phyloP scores from a whole-genome alignment of 1,139 yeast species.

The Geotrichum restrictum region DNA sequence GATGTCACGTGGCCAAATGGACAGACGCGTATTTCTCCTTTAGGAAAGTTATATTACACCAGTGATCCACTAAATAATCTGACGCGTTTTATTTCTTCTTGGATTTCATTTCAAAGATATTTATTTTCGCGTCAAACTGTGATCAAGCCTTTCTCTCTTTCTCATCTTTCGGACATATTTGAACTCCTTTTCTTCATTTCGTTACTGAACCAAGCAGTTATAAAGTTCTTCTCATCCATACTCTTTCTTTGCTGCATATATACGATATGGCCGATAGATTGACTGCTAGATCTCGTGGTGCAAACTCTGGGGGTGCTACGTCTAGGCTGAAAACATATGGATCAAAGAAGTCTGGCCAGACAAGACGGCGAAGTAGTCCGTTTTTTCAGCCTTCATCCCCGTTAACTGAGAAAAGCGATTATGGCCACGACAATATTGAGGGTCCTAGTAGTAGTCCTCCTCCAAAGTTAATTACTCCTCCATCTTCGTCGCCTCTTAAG shows the following conservation, averaged over 20 bases:
- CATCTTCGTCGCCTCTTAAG: background rate
- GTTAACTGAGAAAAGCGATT: background rate
- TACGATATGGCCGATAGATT: background rate
- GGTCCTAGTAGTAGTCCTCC: background rate
- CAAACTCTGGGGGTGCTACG: background rate
- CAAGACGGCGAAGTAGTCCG: slow-evolving; percentile 7
- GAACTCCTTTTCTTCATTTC: too few species aligned
- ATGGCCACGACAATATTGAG: background rate
- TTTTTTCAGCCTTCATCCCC: slow-evolving; percentile 10
- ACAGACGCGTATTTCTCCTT: too few species aligned
- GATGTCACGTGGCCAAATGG: too few species aligned
- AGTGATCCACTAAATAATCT: too few species aligned
- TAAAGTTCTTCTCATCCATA: too few species aligned
- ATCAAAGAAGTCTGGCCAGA: slow-evolving; percentile 7
- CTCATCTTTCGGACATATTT: too few species aligned
- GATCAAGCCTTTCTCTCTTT: too few species aligned
- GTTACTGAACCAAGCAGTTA: too few species aligned
- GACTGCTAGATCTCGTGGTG: background rate
- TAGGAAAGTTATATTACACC: too few species aligned
- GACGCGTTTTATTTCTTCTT: too few species aligned
- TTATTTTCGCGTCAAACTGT: too few species aligned
- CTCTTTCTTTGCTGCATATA: background rate
- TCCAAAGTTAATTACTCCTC: background rate
- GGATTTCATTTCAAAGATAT: too few species aligned
- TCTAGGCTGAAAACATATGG: slow-evolving; percentile 8